phyloP scores from a whole-genome alignment of 768 basidiomycete genomes.

The Boletus eberwhitei region DNA sequence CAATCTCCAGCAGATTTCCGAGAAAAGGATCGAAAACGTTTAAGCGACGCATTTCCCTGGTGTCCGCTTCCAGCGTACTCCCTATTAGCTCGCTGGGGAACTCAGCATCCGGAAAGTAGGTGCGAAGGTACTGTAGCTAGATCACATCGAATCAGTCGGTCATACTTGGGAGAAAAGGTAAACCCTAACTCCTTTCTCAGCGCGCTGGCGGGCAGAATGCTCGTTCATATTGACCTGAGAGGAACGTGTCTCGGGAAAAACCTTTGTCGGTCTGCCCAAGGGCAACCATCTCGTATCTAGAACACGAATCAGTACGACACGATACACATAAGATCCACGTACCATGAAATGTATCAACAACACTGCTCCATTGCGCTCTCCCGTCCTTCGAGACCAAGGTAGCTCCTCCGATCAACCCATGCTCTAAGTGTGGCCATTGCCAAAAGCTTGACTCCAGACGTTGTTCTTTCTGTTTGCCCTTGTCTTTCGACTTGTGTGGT shows the following conservation, averaged over 20 bases:
- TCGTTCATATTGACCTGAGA: constrained; percentile 29
- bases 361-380: constrained; percentile 51
- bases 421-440: constrained; percentile 53
- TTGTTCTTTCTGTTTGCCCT: constrained; percentile 28
- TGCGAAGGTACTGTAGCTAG: constrained; percentile 71
- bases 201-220: constrained; percentile 43
- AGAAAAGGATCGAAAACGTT: constrained; percentile 52
- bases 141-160: not conserved
- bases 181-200: constrained; percentile 61
- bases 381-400: constrained; percentile 47
- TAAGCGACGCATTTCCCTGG: constrained; percentile 32
- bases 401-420: constrained; percentile 53
- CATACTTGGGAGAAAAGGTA: not conserved
- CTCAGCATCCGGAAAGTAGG: constrained; percentile 69
- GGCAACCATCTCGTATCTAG: constrained; percentile 33
- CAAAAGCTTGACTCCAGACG: constrained; percentile 26
- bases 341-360: constrained; percentile 33
- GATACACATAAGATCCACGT: not conserved
- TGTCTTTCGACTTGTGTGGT: constrained; percentile 19
- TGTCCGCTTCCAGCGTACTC: constrained; percentile 50
- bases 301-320: constrained; percentile 4
- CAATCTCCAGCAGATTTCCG: constrained; percentile 51
- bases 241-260: constrained; percentile 60
- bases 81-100: constrained; percentile 66
- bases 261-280: constrained; percentile 33